A percentile compares a stretch with the other conserved stretches of the same genome.
These are phyloP conservation scores for Lentinula edodes DNA, from an alignment of 768 basidiomycete genomes.

Conservation along the genomic window DNA sequence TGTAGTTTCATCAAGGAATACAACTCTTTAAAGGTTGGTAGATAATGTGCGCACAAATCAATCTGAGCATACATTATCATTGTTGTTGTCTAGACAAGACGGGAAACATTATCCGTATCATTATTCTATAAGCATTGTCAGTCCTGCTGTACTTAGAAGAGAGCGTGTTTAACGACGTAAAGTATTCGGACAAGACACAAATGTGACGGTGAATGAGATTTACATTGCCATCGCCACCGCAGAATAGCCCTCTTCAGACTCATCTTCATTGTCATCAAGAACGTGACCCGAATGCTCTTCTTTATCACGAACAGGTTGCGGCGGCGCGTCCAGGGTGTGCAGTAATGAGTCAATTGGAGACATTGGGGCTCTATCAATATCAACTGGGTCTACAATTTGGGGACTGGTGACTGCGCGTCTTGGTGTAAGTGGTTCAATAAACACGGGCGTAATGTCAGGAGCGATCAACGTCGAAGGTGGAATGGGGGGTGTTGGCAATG, in stretches of 20 bases:
- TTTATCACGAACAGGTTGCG: neutral
- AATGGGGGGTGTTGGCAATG: conserved; percentile 3
- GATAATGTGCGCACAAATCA: no score
- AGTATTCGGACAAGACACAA: no score
- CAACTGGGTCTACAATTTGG: neutral
- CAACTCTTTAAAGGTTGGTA: neutral
- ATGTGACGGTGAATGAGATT: neutral
- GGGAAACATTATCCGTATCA: no score
- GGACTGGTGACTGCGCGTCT: neutral
- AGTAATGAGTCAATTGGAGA: neutral
- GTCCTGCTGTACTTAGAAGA: no score
- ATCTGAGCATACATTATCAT: no score
- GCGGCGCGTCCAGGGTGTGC: neutral
- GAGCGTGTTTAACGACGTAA: no score
- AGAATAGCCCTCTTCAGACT: neutral
- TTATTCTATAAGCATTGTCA: no score
- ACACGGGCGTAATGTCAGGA: neutral
- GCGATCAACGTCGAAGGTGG: conserved; percentile 9
- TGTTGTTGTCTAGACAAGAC: no score
- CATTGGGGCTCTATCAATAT: neutral
- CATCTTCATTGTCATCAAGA: conserved; percentile 2
- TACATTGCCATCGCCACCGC: neutral
- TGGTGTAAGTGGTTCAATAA: conserved; percentile 3
- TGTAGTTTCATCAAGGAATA: neutral
- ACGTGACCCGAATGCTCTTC: neutral